A percentile compares a stretch with the other conserved stretches of the same genome.
Evolutionary conservation across 1,284 basidiomycete species (phyloP).

Genomic region (Cutaneotrichosporon sp.): DNA sequence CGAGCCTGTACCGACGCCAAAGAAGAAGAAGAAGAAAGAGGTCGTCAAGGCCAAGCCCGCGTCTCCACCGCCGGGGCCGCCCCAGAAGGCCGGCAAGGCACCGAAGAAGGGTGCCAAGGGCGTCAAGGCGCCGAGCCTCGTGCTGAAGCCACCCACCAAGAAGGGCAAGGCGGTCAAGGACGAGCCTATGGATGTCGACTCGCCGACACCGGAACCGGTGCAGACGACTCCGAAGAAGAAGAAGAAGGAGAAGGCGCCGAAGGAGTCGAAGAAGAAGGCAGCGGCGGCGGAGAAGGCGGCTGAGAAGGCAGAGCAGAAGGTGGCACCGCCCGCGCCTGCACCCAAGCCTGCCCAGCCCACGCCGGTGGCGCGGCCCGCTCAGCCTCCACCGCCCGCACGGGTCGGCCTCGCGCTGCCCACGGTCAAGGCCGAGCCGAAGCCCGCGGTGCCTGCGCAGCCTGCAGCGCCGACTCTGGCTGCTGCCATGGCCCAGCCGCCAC

Average conservation of each 20-base stretch:
- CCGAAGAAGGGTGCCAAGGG: conserved; percentile 20
- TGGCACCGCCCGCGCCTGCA: background rate
- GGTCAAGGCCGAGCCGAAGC: conserved; percentile 6
- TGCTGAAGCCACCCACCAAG: conserved; percentile 22
- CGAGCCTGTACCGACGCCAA: conserved; percentile 6
- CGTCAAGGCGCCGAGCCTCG: conserved; percentile 28
- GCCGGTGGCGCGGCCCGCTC: conserved; percentile 14
- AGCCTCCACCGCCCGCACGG: conserved; percentile 4
- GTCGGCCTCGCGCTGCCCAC: background rate
- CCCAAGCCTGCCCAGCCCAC: background rate
- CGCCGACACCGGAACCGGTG: conserved; percentile 7
- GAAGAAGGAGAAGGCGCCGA: conserved; percentile 24
- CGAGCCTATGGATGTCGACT: conserved; percentile 26
- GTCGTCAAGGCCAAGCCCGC: conserved; percentile 14
- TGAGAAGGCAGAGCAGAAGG: background rate
- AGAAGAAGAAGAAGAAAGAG: conserved; percentile 25
- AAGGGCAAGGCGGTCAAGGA: conserved; percentile 23
- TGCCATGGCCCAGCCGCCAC: conserved; percentile 13
- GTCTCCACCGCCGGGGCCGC: background rate
- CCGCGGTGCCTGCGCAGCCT: conserved; percentile 1
- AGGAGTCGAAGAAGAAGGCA: conserved; percentile 30
- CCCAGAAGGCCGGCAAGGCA: conserved; percentile 15
- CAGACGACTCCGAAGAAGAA: conserved; percentile 15
- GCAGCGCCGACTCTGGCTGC: conserved; percentile 21
- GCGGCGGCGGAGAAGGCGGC: conserved; percentile 7